Evolutionary conservation across 2,329 filamentous ascomycete species (phyloP).

Genomic region (Curvularia lunata): DNA sequence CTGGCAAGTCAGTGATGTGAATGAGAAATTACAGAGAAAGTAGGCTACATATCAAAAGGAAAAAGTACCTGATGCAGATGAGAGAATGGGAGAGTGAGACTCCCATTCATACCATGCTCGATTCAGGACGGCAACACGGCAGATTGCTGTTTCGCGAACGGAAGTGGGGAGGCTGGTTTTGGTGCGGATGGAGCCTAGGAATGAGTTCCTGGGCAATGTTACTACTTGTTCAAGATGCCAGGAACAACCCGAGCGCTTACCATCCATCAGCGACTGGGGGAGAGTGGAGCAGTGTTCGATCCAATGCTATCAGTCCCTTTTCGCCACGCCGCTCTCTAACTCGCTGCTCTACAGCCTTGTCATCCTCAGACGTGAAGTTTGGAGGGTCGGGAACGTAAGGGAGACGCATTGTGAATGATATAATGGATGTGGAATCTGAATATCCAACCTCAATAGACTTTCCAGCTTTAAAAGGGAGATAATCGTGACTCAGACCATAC

Average conservation of each 20-base stretch:
- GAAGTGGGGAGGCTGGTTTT: conserved; percentile 57
- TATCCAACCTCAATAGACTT: not conserved
- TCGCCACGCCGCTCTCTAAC: conserved; percentile 60
- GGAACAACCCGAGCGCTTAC: conserved; percentile 29
- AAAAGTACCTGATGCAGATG: conserved; percentile 19
- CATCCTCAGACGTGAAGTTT: conserved; percentile 53
- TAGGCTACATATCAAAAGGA: not conserved
- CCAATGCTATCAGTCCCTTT: conserved; percentile 59
- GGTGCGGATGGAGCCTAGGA: conserved; percentile 62
- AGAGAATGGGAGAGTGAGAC: conserved; percentile 73
- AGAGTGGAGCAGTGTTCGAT: conserved; percentile 61
- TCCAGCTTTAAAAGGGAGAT: not conserved
- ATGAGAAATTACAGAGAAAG: not conserved
- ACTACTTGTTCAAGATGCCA: not conserved
- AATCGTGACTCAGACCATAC: not conserved
- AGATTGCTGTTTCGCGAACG: conserved; percentile 79
- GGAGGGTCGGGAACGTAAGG: conserved; percentile 61
- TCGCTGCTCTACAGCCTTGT: conserved; percentile 58
- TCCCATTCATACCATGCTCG: conserved; percentile 85
- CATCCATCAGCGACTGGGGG: conserved; percentile 64
- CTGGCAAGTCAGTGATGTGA: conserved; percentile 56
- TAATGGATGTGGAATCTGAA: not conserved
- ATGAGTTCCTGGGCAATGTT: conserved; percentile 54
- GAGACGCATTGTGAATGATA: conserved; percentile 57
- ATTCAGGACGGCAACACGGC: conserved; percentile 80